phyloP scores from a whole-genome alignment of 1,284 basidiomycete species.

The Bjerkandera adusta region DNA sequence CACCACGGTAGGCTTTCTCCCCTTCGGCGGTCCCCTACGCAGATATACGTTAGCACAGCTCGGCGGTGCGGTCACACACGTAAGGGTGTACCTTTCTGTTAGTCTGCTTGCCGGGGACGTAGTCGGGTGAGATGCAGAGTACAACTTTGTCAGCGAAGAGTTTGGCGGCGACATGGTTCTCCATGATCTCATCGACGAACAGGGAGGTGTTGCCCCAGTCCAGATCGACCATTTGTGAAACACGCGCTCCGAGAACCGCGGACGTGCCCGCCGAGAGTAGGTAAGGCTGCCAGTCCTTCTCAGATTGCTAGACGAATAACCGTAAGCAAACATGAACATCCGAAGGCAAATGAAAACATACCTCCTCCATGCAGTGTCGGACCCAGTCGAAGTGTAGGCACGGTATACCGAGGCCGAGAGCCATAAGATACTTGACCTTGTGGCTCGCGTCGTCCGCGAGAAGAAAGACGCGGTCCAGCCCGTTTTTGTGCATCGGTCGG shows the following conservation, averaged over 20 bases:
- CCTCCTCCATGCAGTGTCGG: conserved; percentile 39
- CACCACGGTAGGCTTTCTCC: conserved; percentile 28
- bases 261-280: conserved; percentile 71
- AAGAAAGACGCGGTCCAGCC: conserved; percentile 62
- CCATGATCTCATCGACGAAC: conserved; percentile 55
- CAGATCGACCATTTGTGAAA: conserved; percentile 71
- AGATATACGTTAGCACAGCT: not conserved
- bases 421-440: conserved; percentile 79
- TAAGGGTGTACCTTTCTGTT: conserved; percentile 31
- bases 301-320: conserved; percentile 17
- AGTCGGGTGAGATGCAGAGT: conserved; percentile 53
- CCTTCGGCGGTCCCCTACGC: conserved; percentile 16
- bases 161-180: conserved; percentile 53
- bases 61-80: not conserved
- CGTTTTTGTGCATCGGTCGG: conserved; percentile 37
- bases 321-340: not conserved
- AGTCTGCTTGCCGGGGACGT: conserved; percentile 43
- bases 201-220: conserved; percentile 63
- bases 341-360: conserved; percentile 28
- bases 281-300: conserved; percentile 59
- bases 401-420: conserved; percentile 83
- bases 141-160: conserved; percentile 50
- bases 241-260: conserved; percentile 43
- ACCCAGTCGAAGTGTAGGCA: conserved; percentile 72
- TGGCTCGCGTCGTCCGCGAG: conserved; percentile 61